Evolutionary conservation across 108 stramenopile genomes (phyloP).

Genomic region (Heterococcus sp.): DNA sequence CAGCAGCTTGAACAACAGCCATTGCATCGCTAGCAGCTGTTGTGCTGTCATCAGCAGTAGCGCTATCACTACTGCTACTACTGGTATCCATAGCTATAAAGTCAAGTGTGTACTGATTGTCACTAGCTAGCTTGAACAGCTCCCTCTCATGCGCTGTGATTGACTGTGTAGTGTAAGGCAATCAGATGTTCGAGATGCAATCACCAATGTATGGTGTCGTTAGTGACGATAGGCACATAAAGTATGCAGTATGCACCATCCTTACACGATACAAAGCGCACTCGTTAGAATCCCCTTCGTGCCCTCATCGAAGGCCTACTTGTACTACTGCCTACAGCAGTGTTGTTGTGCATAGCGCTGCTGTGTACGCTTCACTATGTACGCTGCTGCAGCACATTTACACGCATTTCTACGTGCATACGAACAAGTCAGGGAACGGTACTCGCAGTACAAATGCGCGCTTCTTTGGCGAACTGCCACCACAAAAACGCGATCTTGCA

Average conservation of each 20-base stretch:
- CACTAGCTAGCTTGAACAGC: conserved; percentile 37
- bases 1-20: not conserved
- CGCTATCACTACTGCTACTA: not conserved
- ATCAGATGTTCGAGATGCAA: not conserved
- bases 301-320: not conserved
- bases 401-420: not conserved
- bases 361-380: too few relatives aligned
- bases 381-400: not conserved
- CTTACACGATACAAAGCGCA: not conserved
- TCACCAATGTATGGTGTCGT: not conserved
- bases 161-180: not conserved
- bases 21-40: not conserved
- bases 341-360: not conserved
- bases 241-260: not conserved
- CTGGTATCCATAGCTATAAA: conserved; percentile 10
- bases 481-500: too few relatives aligned
- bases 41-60: not conserved
- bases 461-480: not conserved
- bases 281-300: not conserved
- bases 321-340: not conserved
- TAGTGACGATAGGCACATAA: not conserved
- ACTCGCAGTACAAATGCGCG: not conserved
- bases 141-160: conserved; percentile 27
- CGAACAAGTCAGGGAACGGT: not conserved
- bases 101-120: conserved; percentile 34